A percentile compares a stretch with the other conserved stretches of the same genome.
phyloP scores from a whole-genome alignment of 176 grass and related monocot species.

The Pharus latifolius region DNA sequence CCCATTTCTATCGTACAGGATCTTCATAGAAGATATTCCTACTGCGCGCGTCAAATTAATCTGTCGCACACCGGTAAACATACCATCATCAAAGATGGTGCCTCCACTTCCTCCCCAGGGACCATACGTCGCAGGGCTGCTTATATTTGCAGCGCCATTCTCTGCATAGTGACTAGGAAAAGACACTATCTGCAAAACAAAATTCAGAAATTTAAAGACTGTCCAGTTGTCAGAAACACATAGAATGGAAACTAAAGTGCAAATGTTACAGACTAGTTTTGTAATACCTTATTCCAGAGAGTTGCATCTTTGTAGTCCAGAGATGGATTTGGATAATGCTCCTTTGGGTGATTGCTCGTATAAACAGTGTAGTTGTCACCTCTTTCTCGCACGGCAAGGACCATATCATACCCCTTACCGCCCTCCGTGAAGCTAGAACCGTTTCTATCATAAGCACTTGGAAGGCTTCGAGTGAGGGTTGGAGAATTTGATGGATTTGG shows the following conservation, averaged over 20 bases:
- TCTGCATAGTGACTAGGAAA: conserved; percentile 42
- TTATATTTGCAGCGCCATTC: conserved; percentile 13
- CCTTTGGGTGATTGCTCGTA: conserved; percentile 29
- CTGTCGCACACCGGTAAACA: conserved; percentile 69
- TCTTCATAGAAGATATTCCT: conserved; percentile 69
- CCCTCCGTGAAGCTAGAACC: background rate
- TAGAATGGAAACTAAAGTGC: background rate
- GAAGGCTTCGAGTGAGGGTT: conserved; percentile 19
- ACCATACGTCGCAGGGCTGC: conserved; percentile 47
- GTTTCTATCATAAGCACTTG: conserved; percentile 13
- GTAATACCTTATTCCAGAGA: conserved; percentile 41
- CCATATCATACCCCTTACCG: conserved; percentile 29
- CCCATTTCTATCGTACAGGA: conserved; percentile 83
- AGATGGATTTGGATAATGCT: conserved; percentile 25
- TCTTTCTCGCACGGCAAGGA: conserved; percentile 36
- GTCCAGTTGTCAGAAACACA: background rate
- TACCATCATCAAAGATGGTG: conserved; percentile 89
- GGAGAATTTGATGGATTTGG: conserved; percentile 33
- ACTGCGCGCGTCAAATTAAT: conserved; percentile 68
- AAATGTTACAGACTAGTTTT: background rate
- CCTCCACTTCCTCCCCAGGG: conserved; percentile 96
- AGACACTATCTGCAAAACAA: conserved; percentile 43
- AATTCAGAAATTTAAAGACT: background rate
- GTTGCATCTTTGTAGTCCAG: conserved; percentile 8
- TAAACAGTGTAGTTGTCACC: conserved; percentile 41